Evolutionary conservation across 2,329 filamentous ascomycete species (phyloP).

Genomic region (Simplicillium aogashimaense): DNA sequence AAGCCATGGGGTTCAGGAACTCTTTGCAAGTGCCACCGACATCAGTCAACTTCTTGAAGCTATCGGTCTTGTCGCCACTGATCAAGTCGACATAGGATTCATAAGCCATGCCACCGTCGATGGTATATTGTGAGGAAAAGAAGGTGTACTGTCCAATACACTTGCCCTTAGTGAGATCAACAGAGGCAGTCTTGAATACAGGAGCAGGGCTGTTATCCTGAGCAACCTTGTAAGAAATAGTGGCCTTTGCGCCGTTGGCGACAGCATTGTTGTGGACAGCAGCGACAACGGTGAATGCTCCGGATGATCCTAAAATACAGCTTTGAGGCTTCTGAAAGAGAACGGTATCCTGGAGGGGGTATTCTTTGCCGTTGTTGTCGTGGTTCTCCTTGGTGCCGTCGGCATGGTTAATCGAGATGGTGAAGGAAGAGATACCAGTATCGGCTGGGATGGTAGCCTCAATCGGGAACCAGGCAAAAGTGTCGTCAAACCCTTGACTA

Average conservation of each 20-base stretch:
- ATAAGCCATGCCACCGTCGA: constrained; percentile 32
- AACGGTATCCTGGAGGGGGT: constrained; percentile 43
- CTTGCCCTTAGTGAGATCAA: constrained; percentile 29
- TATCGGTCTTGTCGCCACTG: constrained; percentile 30
- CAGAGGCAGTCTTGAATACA: constrained; percentile 22
- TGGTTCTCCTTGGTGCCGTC: constrained; percentile 34
- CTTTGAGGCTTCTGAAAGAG: constrained; percentile 47
- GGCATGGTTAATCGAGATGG: constrained; percentile 36
- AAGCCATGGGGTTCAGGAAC: constrained; percentile 25
- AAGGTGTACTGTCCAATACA: constrained; percentile 40
- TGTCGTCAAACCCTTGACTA: constrained; percentile 49
- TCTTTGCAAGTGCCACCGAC: constrained; percentile 32
- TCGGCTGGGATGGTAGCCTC: constrained; percentile 41
- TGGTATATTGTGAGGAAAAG: constrained; percentile 30
- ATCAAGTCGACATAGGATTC: constrained; percentile 35
- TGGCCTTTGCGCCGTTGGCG: constrained; percentile 27
- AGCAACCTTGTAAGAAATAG: constrained; percentile 32
- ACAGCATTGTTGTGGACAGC: constrained; percentile 39
- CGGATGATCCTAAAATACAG: constrained; percentile 35
- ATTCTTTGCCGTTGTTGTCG: constrained; percentile 49
- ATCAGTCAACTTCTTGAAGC: constrained; percentile 36
- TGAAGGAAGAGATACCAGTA: constrained; percentile 53
- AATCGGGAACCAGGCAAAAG: constrained; percentile 44
- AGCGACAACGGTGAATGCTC: constrained; percentile 33
- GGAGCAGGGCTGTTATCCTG: constrained; percentile 31